Evolutionary conservation across 1,139 yeast species (phyloP).

Genomic region (Blastobotrys serpentis): DNA sequence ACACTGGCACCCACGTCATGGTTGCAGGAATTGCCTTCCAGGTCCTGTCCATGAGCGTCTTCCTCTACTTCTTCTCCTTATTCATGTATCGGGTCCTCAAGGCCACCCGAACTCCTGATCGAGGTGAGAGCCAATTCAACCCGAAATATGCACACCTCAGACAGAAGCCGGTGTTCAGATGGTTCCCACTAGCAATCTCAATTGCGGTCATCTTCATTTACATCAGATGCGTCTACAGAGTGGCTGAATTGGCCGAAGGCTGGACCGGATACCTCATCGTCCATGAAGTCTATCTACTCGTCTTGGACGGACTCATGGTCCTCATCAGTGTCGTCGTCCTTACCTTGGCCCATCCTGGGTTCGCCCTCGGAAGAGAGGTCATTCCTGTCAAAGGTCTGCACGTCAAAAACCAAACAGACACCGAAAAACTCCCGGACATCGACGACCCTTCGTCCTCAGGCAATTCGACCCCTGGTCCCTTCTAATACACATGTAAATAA

Average conservation of each 20-base stretch:
- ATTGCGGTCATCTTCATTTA: constrained; percentile 60
- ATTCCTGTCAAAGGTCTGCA: constrained; percentile 30
- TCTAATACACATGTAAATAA: constrained; percentile 1
- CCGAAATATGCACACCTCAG: constrained; percentile 48
- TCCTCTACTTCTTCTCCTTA: constrained; percentile 55
- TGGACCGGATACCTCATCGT: constrained; percentile 68
- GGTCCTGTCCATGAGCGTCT: constrained; percentile 68
- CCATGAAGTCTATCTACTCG: constrained; percentile 72
- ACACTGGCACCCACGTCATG: constrained; percentile 70
- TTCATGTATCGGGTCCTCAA: constrained; percentile 51
- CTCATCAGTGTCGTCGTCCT: constrained; percentile 46
- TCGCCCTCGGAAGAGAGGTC: constrained; percentile 32
- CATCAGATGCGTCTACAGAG: constrained; percentile 76
- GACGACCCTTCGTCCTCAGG: neutral
- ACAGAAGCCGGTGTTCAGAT: constrained; percentile 39
- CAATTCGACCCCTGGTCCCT: neutral
- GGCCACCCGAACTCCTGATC: constrained; percentile 22
- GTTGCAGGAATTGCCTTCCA: constrained; percentile 81
- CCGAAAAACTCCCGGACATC: constrained; percentile 3
- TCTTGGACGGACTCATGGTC: constrained; percentile 76
- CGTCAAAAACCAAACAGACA: constrained; percentile 10
- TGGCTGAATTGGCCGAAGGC: constrained; percentile 76
- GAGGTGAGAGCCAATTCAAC: constrained; percentile 34
- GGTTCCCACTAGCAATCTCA: constrained; percentile 26
- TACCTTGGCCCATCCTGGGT: constrained; percentile 63